These are phyloP conservation scores for Pleurotus ostreatus DNA, from an alignment of 768 basidiomycete genomes.

Conservation along the genomic window DNA sequence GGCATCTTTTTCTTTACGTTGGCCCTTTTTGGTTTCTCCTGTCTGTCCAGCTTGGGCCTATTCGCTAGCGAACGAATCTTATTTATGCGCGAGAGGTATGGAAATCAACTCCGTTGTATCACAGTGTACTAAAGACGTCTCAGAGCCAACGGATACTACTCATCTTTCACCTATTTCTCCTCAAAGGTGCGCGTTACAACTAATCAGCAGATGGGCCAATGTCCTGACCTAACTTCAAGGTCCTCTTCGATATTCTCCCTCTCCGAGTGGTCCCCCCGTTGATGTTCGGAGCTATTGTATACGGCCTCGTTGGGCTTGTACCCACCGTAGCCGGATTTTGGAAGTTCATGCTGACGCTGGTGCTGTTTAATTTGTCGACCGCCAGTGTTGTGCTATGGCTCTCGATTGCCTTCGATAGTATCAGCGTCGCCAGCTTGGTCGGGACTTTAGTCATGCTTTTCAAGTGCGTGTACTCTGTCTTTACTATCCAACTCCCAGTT, in stretches of 20 bases:
- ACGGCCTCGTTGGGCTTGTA: constrained; percentile 92
- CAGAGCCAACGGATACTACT: constrained; percentile 97
- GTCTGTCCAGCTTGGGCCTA: constrained; percentile 86
- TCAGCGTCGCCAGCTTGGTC: constrained; percentile 87
- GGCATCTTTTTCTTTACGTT: constrained; percentile 97
- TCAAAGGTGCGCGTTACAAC: constrained; percentile 62
- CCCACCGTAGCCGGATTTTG: constrained; percentile 88
- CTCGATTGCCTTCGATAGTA: constrained; percentile 84
- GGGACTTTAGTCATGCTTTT: constrained; percentile 97
- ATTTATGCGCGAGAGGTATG: constrained; percentile 95
- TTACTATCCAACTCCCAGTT: background rate
- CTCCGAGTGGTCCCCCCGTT: constrained; percentile 92
- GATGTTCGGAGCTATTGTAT: constrained; percentile 93
- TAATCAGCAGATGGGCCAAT: no score
- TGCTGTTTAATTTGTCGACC: constrained; percentile 95
- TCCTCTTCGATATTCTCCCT: constrained; percentile 95
- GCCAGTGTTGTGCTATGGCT: constrained; percentile 89
- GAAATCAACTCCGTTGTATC: no score
- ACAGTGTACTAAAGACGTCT: background rate
- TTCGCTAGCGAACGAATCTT: constrained; percentile 95
- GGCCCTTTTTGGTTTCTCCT: constrained; percentile 96
- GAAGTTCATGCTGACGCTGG: constrained; percentile 96
- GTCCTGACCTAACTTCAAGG: constrained; percentile 31
- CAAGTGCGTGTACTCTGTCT: constrained; percentile 62
- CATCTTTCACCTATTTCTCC: constrained; percentile 92